phyloP scores from a whole-genome alignment of 768 basidiomycete species.

The Clavaria fumosa region DNA sequence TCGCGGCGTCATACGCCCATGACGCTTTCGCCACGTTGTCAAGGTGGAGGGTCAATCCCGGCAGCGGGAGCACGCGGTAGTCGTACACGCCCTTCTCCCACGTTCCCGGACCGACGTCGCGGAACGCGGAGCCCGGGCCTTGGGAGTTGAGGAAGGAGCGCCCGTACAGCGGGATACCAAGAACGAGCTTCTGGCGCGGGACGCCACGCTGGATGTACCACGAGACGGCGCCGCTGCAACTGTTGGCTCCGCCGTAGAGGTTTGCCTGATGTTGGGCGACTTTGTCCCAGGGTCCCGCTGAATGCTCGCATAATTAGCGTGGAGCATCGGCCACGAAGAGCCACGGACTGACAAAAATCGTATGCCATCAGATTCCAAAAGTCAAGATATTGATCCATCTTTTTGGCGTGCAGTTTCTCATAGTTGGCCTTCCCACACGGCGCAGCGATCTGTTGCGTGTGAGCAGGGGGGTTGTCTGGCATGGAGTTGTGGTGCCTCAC shows the following conservation, averaged over 20 bases:
- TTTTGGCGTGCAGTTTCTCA: slow-evolving; percentile 55
- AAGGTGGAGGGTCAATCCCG: slow-evolving; percentile 46
- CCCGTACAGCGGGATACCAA: slow-evolving; percentile 91
- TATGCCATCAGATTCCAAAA: slow-evolving; percentile 99
- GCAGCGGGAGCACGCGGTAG: slow-evolving; percentile 76
- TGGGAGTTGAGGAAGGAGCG: slow-evolving; percentile 76
- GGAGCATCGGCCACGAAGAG: no score
- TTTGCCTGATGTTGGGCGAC: slow-evolving; percentile 78
- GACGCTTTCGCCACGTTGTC: slow-evolving; percentile 65
- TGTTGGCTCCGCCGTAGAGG: slow-evolving; percentile 52
- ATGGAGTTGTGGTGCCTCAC: slow-evolving; percentile 21
- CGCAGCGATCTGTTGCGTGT: slow-evolving; percentile 54
- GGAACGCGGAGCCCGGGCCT: slow-evolving; percentile 68
- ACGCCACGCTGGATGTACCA: slow-evolving; percentile 66
- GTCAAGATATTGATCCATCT: slow-evolving; percentile 81
- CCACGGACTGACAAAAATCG: slow-evolving; percentile 43
- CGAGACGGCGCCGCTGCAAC: slow-evolving; percentile 44
- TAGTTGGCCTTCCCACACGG: slow-evolving; percentile 87
- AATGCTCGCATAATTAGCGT: no score
- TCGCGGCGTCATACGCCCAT: slow-evolving; percentile 67
- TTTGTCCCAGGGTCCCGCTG: slow-evolving; percentile 66
- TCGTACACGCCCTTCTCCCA: slow-evolving; percentile 93
- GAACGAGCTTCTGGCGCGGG: slow-evolving; percentile 59
- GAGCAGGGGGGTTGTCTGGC: no score
- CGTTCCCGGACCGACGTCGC: slow-evolving; percentile 70